phyloP scores from a whole-genome alignment of 805 yeast genomes.

The Saccharomyces eubayanus region DNA sequence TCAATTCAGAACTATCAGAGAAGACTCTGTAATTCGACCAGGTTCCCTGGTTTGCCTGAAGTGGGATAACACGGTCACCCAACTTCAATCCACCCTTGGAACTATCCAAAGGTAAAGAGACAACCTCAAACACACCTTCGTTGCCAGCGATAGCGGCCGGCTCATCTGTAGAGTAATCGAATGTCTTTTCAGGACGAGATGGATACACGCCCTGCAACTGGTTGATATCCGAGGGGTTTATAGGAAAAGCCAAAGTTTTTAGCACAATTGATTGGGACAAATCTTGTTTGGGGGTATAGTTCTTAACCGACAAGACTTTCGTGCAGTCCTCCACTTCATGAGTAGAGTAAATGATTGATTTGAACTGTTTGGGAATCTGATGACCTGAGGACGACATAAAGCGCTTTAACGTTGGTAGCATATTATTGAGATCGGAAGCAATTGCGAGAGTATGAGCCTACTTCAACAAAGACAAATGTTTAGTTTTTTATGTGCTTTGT shows the following conservation, averaged over 20 bases:
- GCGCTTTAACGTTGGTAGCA: background rate
- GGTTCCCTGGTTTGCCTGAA: slow-evolving; percentile 74
- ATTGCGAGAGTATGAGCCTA: background rate
- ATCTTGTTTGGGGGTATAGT: slow-evolving; percentile 23
- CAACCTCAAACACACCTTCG: slow-evolving; percentile 84
- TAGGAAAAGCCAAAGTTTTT: slow-evolving; percentile 68
- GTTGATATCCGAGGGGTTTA: slow-evolving; percentile 84
- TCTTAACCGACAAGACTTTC: slow-evolving; percentile 21
- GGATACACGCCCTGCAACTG: slow-evolving; percentile 85
- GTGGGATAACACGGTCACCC: slow-evolving; percentile 89
- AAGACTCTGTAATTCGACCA: slow-evolving; percentile 76
- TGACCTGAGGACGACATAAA: background rate
- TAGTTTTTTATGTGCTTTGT: background rate
- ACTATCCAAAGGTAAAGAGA: slow-evolving; percentile 49
- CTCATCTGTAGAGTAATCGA: slow-evolving; percentile 46
- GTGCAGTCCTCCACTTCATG: slow-evolving; percentile 26
- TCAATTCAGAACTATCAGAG: slow-evolving; percentile 43
- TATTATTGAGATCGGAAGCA: background rate
- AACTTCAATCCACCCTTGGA: slow-evolving; percentile 37
- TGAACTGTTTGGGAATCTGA: slow-evolving; percentile 19
- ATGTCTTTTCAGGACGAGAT: slow-evolving; percentile 50
- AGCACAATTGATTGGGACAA: slow-evolving; percentile 38
- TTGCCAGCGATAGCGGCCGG: slow-evolving; percentile 87
- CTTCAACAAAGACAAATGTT: background rate
- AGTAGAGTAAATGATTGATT: slow-evolving; percentile 25